A percentile compares a stretch with the other conserved stretches of the same genome.
Evolutionary conservation across 192 early-diverging fungal species (phyloP).

Genomic region (Coemansia sp.): DNA sequence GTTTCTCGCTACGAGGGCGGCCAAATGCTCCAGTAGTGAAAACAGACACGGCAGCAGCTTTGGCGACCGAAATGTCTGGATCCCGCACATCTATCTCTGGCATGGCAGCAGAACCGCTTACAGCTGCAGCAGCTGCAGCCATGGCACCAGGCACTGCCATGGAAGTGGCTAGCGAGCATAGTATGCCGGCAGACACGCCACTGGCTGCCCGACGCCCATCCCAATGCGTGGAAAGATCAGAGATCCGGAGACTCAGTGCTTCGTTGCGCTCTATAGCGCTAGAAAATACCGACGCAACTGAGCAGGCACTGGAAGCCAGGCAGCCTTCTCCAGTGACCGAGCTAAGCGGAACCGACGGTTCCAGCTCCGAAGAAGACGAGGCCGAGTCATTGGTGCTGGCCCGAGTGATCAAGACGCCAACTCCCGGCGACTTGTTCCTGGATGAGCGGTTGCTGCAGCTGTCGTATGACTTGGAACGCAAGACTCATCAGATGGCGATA

Average conservation of each 20-base stretch:
- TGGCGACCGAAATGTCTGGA: neutral
- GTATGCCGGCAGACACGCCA: neutral
- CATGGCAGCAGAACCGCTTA: neutral
- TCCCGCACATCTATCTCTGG: neutral
- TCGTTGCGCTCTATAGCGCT: conserved; percentile 46
- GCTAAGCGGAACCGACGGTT: neutral
- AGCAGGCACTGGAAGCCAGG: neutral
- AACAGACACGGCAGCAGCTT: conserved; percentile 16
- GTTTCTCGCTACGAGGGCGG: conserved; percentile 14
- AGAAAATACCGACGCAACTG: conserved; percentile 5
- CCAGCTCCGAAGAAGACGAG: conserved; percentile 16
- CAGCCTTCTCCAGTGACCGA: conserved; percentile 6
- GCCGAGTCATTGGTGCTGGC: conserved; percentile 44
- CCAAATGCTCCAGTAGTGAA: conserved; percentile 25
- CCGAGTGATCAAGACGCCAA: conserved; percentile 57
- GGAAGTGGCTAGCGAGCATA: neutral
- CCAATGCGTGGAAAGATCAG: conserved; percentile 25
- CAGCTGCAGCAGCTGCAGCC: neutral
- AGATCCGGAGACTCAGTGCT: conserved; percentile 49
- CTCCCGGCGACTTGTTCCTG: conserved; percentile 70
- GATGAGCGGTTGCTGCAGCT: conserved; percentile 55
- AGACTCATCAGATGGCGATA: conserved; percentile 64
- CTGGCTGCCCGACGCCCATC: conserved; percentile 7
- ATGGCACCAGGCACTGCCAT: neutral
- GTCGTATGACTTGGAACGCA: conserved; percentile 55